Percentiles rank a stretch among this genome's conserved stretches.
phyloP scores from a whole-genome alignment of 106 monocot genomes.

The Dioscorea alata region DNA sequence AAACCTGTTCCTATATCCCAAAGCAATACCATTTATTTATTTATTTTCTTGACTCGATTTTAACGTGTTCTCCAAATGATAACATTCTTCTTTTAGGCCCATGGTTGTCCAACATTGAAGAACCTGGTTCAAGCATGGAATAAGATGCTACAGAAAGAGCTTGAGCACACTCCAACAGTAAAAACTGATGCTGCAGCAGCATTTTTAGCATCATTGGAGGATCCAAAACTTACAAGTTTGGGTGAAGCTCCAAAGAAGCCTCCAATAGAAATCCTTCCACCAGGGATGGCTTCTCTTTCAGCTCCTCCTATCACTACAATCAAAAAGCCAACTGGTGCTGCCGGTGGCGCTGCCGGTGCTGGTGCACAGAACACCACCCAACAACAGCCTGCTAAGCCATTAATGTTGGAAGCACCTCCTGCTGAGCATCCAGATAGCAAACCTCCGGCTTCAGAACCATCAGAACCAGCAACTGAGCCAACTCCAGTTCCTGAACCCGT shows the following conservation, averaged over 20 bases:
- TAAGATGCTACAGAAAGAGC: constrained; percentile 72
- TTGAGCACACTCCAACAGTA: constrained; percentile 45
- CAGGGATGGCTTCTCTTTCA: constrained; percentile 88
- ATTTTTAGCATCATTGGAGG: constrained; percentile 88
- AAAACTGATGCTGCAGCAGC: constrained; percentile 85
- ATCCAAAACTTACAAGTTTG: constrained; percentile 79
- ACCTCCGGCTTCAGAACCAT: constrained; percentile 1
- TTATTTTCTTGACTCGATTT: not conserved
- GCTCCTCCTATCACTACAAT: constrained; percentile 69
- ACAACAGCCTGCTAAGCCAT: constrained; percentile 29
- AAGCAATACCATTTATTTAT: not conserved
- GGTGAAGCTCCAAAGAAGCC: constrained; percentile 87
- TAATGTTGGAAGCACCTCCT: constrained; percentile 48
- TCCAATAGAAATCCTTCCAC: constrained; percentile 94
- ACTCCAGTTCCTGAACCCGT: not conserved
- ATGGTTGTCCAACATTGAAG: constrained; percentile 71
- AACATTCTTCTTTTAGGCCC: constrained; percentile 40
- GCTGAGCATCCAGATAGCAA: not conserved
- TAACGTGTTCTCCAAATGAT: not conserved
- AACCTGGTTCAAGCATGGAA: constrained; percentile 82
- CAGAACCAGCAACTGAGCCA: not conserved
- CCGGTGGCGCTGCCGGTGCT: not conserved
- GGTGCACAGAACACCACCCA: constrained; percentile 8
- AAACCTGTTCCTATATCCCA: no score
- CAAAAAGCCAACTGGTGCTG: constrained; percentile 36